phyloP scores from a whole-genome alignment of 371 early-diverging fungal species.

The Lichtheimia ramosa region DNA sequence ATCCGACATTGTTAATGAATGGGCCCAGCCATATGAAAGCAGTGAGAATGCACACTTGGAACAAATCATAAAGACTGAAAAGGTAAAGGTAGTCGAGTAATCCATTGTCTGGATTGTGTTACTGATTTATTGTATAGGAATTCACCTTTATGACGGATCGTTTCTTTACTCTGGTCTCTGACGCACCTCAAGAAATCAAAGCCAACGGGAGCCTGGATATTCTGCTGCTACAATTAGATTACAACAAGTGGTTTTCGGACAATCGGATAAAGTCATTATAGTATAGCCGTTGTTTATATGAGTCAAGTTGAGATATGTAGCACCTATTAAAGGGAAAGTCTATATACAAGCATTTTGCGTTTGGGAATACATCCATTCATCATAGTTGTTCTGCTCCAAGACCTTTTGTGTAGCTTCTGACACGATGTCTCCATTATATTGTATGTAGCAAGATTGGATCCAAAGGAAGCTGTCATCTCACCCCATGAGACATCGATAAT shows the following conservation, averaged over 20 bases:
- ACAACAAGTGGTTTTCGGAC: constrained; percentile 52
- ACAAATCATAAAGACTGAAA: constrained; percentile 15
- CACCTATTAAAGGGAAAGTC: no score
- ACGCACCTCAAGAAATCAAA: constrained; percentile 41
- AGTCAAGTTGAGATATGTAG: no score
- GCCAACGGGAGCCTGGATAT: constrained; percentile 54
- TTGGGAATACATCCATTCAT: no score
- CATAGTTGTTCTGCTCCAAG: no score
- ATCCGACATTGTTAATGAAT: constrained; percentile 39
- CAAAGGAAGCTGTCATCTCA: no score
- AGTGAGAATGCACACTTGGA: constrained; percentile 4
- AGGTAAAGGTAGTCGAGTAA: constrained; percentile 25
- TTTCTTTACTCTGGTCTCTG: constrained; percentile 49
- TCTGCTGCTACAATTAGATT: constrained; percentile 67
- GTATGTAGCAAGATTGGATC: no score
- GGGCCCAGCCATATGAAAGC: constrained; percentile 24
- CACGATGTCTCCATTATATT: no score
- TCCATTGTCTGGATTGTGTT: neutral
- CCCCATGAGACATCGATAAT: no score
- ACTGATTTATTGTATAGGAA: constrained; percentile 29
- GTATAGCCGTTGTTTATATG: no score
- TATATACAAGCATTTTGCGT: no score
- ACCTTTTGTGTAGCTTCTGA: no score
- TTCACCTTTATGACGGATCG: constrained; percentile 50
- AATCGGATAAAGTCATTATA: constrained; percentile 2